Evolutionary conservation across 2,329 filamentous ascomycete genomes (phyloP), one percentile per base, ranked within the genome.

Genomic region (Epichloe scottii): DNA sequence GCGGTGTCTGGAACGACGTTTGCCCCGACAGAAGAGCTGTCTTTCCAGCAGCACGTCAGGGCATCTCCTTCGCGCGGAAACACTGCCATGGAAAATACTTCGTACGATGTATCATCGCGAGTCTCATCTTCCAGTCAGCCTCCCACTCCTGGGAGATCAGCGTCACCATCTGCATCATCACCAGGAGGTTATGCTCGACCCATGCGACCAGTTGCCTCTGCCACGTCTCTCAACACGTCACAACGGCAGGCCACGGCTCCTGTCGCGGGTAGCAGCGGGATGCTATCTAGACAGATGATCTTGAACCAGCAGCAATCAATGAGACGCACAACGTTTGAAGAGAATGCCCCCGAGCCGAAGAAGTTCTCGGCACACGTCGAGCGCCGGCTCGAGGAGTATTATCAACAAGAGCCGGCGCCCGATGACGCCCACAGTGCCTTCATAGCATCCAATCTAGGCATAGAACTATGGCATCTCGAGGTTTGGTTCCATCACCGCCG

Each of bases 401-500:
- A 76, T 55, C 67, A 71, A 26, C 63, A 64, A 6, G 68, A 76
- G 30, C 66, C 73, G 2, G 60, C 70, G 1, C 76, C 77, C 2
- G 76, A 68, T 41, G 67, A 75, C 45, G 72, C 70, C 1, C 70
- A 76, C 40, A 72, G 71, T 37, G 75, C 75, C 40, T 74, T 77
- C 58, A 65, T 78, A 41, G 75, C 77, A 10, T 79, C 76, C 0
- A 79, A 74, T 40, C 62, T 79, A 2, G 73, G 74, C 14, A 71
- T 77, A 23, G 74, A 78, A 51, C 68, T 70, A 3, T 63, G 66
- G 46, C 73, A 78, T 54, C 68, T 80, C 30, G 69, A 76, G 51
- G 69, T 76, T 50, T 80, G 77, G 77, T 79, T 78, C 58, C 70
- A 75, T 53, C 73, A 77, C 53, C 72, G 75, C 19, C 69, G 74